Evolutionary conservation across 148 eudicot species (phyloP), one percentile per base, ranked within the genome.

Genomic region (Cornus suecica): DNA sequence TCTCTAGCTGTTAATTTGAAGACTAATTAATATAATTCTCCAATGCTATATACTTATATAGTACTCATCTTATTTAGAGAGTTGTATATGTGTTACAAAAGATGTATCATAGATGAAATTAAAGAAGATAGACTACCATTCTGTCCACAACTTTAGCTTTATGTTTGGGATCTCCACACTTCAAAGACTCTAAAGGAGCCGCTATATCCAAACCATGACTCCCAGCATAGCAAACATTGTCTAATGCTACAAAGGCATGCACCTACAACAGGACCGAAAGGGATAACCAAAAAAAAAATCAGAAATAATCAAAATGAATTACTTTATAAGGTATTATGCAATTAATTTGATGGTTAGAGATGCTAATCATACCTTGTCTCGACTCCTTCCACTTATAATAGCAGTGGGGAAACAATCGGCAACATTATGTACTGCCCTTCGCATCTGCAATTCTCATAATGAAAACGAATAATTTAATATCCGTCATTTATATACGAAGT

Each of bases 151-250:
- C 70, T 76, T 54, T 74, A 11, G 84, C 76, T 30, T 82, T 82
- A 72, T 78, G 72, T 45, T 82, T 82, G 61, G 80, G 56, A 63
- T 86, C 83, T 71, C 65, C 80, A 24, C 65, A 61, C 69, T 63
- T 64, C 31, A 67, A 45, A 71, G 81, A 80, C 80, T 82, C 83
- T 56, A 79, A 52, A 13, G 91, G 89, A 52, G 88, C 91, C 84
- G 84, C 84, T 66, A 88, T 88, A 69, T 88, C 91, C 86, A 88
- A 83, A 62, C 91, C 91, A 29, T 88, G 91, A 75, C 91, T 88
- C 61, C 91, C 91, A 69, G 91, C 91, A 73, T 88, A 88, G 74
- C 80, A 88, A 34, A 88, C 78, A 75, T 84, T 76, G 62, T 86
- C 84, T 34, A 88, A 60, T 71, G 76, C 75, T 25, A 88, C 89